Evolutionary conservation across 768 basidiomycete species (phyloP).

Genomic region (Suillus paluster): DNA sequence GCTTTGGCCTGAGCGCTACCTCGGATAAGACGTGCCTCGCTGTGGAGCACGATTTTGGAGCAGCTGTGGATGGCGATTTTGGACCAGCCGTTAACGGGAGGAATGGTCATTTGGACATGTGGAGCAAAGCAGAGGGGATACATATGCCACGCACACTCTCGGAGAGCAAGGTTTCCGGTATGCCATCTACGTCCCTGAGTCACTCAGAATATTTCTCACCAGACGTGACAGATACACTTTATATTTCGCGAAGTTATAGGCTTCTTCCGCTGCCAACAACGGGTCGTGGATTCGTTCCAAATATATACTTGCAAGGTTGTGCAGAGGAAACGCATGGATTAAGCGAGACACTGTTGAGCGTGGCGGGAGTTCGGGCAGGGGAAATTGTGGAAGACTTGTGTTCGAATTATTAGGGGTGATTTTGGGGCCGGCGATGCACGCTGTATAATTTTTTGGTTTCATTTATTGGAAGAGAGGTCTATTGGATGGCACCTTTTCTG

Average conservation of each 20-base stretch:
- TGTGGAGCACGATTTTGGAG: slow-evolving; percentile 11
- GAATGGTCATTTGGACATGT: background rate
- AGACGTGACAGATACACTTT: slow-evolving; percentile 17
- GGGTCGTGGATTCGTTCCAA: slow-evolving; percentile 14
- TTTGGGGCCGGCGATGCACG: too few relatives aligned
- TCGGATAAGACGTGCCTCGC: slow-evolving; percentile 15
- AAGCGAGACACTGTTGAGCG: slow-evolving; percentile 52
- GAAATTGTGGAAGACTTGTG: slow-evolving; percentile 47
- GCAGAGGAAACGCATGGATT: slow-evolving; percentile 44
- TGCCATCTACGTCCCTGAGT: slow-evolving; percentile 19
- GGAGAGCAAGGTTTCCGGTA: slow-evolving; percentile 15
- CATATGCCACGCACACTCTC: background rate
- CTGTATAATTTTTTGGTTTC: too few relatives aligned
- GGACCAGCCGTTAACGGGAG: background rate
- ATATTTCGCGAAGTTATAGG: slow-evolving; percentile 47
- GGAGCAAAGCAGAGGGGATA: background rate
- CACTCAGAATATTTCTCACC: slow-evolving; percentile 26
- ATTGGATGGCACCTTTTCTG: too few relatives aligned
- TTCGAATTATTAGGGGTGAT: background rate
- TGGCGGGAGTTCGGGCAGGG: slow-evolving; percentile 47
- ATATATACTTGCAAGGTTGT: slow-evolving; percentile 42
- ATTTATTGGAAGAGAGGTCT: too few relatives aligned
- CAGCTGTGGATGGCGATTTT: background rate
- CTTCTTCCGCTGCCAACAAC: slow-evolving; percentile 35
- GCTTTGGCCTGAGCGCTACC: slow-evolving; percentile 37